Evolutionary conservation across 2,329 filamentous ascomycete species (phyloP).

Genomic region (Celoporthe dispersa): DNA sequence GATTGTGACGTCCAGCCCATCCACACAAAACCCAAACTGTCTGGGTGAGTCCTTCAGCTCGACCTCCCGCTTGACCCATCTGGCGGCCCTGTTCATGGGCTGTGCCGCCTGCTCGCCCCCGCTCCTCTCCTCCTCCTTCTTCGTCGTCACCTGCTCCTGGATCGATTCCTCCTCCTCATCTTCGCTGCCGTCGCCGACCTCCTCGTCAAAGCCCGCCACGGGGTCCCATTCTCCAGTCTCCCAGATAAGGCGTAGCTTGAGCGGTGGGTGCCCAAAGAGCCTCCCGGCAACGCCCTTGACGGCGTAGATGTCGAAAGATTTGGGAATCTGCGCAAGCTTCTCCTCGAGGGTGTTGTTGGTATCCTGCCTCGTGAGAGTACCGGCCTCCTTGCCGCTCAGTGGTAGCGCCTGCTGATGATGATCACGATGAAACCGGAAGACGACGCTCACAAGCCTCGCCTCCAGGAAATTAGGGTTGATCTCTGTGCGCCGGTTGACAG

Average conservation of each 20-base stretch:
- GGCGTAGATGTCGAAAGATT: constrained; percentile 77
- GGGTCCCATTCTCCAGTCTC: constrained; percentile 93
- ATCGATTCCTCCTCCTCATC: constrained; percentile 51
- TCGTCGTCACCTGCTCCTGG: constrained; percentile 29
- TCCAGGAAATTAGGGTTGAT: constrained; percentile 82
- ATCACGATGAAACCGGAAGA: constrained; percentile 28
- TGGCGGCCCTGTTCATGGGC: constrained; percentile 46
- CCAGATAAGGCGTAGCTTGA: constrained; percentile 73
- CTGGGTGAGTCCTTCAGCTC: constrained; percentile 80
- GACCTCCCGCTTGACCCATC: constrained; percentile 78
- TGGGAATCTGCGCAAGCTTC: constrained; percentile 64
- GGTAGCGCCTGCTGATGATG: no score
- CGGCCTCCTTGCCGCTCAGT: no score
- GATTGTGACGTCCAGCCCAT: constrained; percentile 71
- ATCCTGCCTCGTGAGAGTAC: no score
- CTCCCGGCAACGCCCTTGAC: constrained; percentile 78
- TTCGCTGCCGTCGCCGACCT: constrained; percentile 57
- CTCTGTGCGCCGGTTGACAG: constrained; percentile 58
- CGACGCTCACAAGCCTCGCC: constrained; percentile 72
- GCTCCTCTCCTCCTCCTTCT: constrained; percentile 11
- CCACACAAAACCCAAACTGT: constrained; percentile 82
- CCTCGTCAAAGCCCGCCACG: constrained; percentile 65
- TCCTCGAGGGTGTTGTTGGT: constrained; percentile 30
- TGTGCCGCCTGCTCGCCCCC: constrained; percentile 24
- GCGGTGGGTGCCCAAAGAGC: constrained; percentile 67